Percentiles rank a stretch among this genome's conserved stretches.
Evolutionary conservation across 176 grass and related monocot species (phyloP).

Genomic region (Bonia amplexicaulis): DNA sequence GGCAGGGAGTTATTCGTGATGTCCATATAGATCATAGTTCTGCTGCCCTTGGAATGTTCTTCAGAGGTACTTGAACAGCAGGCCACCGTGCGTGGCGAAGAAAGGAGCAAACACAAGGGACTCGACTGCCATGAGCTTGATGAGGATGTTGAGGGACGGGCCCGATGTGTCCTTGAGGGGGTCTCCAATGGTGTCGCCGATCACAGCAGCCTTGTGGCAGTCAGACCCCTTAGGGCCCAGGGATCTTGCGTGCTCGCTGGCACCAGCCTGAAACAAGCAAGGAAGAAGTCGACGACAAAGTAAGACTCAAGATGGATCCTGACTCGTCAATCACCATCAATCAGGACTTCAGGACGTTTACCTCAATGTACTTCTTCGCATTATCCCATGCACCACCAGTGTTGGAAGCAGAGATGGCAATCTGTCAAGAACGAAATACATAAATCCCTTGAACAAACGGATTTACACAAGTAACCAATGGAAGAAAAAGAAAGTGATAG

Average conservation of each 20-base stretch:
- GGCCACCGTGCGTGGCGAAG: conserved; percentile 70
- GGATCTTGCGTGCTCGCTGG: conserved; percentile 54
- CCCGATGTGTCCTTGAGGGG: conserved; percentile 90
- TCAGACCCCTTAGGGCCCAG: conserved; percentile 83
- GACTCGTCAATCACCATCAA: neutral
- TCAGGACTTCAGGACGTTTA: conserved; percentile 13
- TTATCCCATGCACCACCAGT: conserved; percentile 92
- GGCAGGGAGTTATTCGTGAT: conserved; percentile 41
- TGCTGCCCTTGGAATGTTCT: neutral
- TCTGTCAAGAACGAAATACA: conserved; percentile 28
- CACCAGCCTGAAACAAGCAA: conserved; percentile 54
- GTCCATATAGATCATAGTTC: conserved; percentile 13
- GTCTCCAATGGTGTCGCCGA: conserved; percentile 88
- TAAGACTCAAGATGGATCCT: neutral
- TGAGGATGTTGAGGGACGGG: conserved; percentile 88
- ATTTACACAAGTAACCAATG: neutral
- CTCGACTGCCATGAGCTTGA: conserved; percentile 88
- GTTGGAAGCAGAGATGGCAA: conserved; percentile 90
- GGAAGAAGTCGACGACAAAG: neutral
- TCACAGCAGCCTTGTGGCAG: conserved; percentile 87
- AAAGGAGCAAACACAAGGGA: conserved; percentile 85
- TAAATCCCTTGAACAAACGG: neutral
- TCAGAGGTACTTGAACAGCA: conserved; percentile 70
- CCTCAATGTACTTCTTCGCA: conserved; percentile 96
- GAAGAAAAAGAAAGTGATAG: neutral